Evolutionary conservation across 2,329 filamentous ascomycete species (phyloP).

Genomic region (Gliomastix tumulicola): DNA sequence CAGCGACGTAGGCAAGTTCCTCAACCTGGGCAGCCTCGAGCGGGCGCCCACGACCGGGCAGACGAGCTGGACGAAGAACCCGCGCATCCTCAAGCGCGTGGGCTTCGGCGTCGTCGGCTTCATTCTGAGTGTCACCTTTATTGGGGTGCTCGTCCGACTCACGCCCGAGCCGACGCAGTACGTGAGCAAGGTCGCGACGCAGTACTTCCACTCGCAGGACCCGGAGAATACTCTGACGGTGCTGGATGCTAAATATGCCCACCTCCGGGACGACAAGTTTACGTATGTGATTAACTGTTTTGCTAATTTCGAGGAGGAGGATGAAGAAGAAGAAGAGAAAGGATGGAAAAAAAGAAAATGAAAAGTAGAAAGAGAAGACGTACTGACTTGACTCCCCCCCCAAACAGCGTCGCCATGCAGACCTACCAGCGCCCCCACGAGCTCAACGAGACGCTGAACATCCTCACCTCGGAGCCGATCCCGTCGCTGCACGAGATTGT

Average conservation of each 20-base stretch:
- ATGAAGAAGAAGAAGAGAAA: too few relatives aligned
- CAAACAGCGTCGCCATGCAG: conserved; percentile 24
- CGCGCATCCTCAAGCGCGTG: conserved; percentile 1
- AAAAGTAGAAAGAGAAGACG: not conserved
- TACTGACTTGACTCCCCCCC: not conserved
- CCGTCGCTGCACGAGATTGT: conserved; percentile 29
- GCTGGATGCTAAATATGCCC: conserved; percentile 1
- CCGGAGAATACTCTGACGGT: not conserved
- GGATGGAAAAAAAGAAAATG: not conserved
- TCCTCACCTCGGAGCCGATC: conserved; percentile 17
- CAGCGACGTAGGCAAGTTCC: not conserved
- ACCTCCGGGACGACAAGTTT: conserved; percentile 1
- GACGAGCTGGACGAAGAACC: not conserved
- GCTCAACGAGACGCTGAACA: conserved; percentile 19
- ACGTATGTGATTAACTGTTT: too few relatives aligned
- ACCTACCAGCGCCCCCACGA: conserved; percentile 27
- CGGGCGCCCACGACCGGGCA: not conserved
- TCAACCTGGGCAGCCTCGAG: too few relatives aligned
- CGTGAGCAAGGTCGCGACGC: not conserved
- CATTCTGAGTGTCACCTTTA: conserved; percentile 1
- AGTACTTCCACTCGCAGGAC: not conserved
- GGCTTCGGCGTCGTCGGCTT: conserved; percentile 1
- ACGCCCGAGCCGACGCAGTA: not conserved
- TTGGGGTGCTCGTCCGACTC: conserved; percentile 1
- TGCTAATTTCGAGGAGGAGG: too few relatives aligned